Base-by-base conservation (phyloP, 1,284 basidiomycete genomes). In the Phylloporus sp. region DNA sequence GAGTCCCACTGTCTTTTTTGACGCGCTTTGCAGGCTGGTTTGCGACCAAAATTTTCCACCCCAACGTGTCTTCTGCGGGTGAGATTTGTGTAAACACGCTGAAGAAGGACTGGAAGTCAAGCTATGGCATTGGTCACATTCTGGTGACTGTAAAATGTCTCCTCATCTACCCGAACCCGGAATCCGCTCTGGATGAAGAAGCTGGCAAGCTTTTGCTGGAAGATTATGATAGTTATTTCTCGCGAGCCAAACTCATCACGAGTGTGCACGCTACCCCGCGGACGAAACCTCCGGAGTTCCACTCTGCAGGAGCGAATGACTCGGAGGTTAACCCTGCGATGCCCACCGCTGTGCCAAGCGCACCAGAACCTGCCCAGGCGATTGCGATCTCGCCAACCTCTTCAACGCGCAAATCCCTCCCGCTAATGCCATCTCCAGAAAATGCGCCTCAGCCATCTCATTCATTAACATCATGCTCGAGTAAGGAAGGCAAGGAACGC, bases 81-180 rank as follows among this genome's bases (percentile, higher is more conserved):
- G 96, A 98, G 78, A 98, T 98, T 70, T 98, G 96, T 78, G 96
- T 98, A 15, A 96, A 96, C 79, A 98, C 95, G 7, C 81, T 98
- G 32, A 98, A 98, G 83, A 98, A 98, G 78, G 95, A 96, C 72
- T 98, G 96, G 96, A 90, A 94, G 76, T 86, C 92, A 24, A 86
- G 89, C n/a, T 96, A 94, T 70, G 96, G 95, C 31, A 94, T 98
- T 42, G 88, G 83, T 7, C 93, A 97, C 75, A 97, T 98, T 62
- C 84, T 98, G 13, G 90, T 94, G 73, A 95, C 93, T 42, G 90
- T 98, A 70, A 96, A 96, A 76, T 98, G 96, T 74, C 86, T 98
- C 39, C 85, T 98, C 66, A 98, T 98, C 70, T 95, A 95, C 72
- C 96, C 96, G 18, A 98, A 98, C 75, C 94, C 96, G 24, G 96